Conservation (phyloP, 2,329 filamentous ascomycete genomes). For the Penicillium psychrosexuale region DNA sequence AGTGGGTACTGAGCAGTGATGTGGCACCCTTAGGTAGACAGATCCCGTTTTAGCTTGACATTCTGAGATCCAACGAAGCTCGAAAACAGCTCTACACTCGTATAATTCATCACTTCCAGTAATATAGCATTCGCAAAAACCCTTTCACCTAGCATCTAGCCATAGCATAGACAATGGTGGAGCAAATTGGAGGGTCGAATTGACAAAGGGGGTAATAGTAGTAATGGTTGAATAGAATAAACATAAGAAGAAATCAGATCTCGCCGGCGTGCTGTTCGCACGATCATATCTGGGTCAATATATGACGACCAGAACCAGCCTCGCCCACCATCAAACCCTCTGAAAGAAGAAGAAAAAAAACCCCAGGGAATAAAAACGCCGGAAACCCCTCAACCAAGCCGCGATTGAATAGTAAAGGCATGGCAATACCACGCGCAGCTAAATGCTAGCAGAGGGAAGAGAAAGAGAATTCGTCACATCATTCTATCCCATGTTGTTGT, state of each 20-base stretch:
- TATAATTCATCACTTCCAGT: too few species aligned
- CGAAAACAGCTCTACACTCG: background rate
- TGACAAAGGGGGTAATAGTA: slow-evolving; percentile 9
- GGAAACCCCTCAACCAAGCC: slow-evolving; percentile 41
- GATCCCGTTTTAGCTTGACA: background rate
- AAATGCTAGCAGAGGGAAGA: slow-evolving; percentile 36
- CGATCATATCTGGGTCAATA: slow-evolving; percentile 6
- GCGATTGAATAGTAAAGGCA: slow-evolving; percentile 29
- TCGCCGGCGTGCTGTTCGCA: slow-evolving; percentile 5
- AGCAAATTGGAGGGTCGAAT: slow-evolving; percentile 12
- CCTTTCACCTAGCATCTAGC: background rate
- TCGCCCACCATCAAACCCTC: slow-evolving; percentile 27
- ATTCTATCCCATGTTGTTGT: slow-evolving; percentile 97
- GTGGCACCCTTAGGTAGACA: background rate
- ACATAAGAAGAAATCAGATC: slow-evolving; percentile 17
- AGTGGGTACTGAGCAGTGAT: slow-evolving; percentile 2
- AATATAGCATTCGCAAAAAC: too few species aligned
- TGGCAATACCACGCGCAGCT: slow-evolving; percentile 30
- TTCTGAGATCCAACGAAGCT: background rate
- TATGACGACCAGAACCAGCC: slow-evolving; percentile 16
- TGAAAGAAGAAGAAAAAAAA: slow-evolving; percentile 28
- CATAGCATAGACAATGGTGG: background rate
- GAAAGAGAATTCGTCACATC: slow-evolving; percentile 47
- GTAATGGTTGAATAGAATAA: slow-evolving; percentile 16
- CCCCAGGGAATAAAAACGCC: slow-evolving; percentile 39